Conservation (phyloP, 768 basidiomycete genomes). For the Podaxis carcinomalis region DNA sequence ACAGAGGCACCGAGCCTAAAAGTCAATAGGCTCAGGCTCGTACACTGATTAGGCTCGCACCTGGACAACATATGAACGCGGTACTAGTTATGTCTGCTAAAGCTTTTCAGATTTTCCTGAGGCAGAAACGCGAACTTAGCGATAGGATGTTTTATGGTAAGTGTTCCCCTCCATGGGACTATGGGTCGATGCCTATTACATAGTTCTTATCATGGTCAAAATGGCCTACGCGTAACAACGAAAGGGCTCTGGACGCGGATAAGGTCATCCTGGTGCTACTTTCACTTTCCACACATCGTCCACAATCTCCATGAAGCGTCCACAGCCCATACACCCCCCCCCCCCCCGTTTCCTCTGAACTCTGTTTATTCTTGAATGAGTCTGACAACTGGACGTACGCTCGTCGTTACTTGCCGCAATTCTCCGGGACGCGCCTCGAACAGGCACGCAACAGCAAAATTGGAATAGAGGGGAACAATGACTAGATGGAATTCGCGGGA, state of each 20-base stretch:
- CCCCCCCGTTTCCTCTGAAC: not conserved
- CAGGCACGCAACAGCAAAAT: constrained; percentile 22
- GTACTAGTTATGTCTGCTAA: no score
- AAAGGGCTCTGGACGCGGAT: not conserved
- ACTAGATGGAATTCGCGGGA: constrained; percentile 29
- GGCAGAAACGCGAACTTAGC: no score
- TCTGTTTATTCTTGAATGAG: not conserved
- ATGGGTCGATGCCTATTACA: no score
- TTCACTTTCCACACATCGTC: not conserved
- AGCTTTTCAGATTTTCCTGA: no score
- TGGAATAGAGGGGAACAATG: constrained; percentile 24
- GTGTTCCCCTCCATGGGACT: no score
- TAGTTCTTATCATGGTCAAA: no score
- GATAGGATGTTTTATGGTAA: no score
- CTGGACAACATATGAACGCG: no score
- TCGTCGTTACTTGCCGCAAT: not conserved
- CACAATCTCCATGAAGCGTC: not conserved
- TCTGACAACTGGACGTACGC: not conserved
- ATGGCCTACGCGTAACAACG: not conserved
- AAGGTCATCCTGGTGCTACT: not conserved
- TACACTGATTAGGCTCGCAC: no score
- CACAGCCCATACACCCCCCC: no score
- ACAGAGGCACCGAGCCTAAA: no score
- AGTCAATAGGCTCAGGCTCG: no score
- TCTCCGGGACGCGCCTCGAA: constrained; percentile 6